Evolutionary conservation across 2,329 filamentous ascomycete species (phyloP).

Genomic region (Escovopsis sp.): DNA sequence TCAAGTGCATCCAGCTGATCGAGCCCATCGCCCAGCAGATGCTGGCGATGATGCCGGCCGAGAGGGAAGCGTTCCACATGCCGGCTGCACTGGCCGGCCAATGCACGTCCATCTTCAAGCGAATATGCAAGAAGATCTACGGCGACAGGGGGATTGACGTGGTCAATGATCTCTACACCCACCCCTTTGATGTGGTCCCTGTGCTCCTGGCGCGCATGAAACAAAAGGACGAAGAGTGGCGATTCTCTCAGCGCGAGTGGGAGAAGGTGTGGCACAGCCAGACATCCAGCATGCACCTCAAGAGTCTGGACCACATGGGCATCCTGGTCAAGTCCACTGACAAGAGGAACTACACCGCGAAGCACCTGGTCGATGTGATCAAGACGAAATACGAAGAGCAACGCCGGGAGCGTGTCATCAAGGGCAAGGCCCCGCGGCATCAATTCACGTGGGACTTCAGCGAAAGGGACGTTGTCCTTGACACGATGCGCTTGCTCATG

Average conservation of each 20-base stretch:
- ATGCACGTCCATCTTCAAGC: conserved; percentile 92
- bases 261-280: conserved; percentile 97
- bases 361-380: conserved; percentile 80
- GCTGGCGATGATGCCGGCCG: conserved; percentile 58
- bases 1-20: conserved; percentile 87
- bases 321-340: conserved; percentile 78
- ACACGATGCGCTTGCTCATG: conserved; percentile 47
- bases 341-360: conserved; percentile 81
- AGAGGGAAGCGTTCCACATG: conserved; percentile 63
- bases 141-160: conserved; percentile 77
- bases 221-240: conserved; percentile 95
- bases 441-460: conserved; percentile 66
- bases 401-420: conserved; percentile 53
- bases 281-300: conserved; percentile 88
- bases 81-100: conserved; percentile 76
- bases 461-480: conserved; percentile 53
- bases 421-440: conserved; percentile 45
- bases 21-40: conserved; percentile 90
- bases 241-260: conserved; percentile 93
- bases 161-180: conserved; percentile 70
- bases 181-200: conserved; percentile 77
- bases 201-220: conserved; percentile 81
- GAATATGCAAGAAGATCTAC: conserved; percentile 95
- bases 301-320: conserved; percentile 92
- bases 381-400: conserved; percentile 89